Evolutionary conservation across 2,329 filamentous ascomycete genomes (phyloP).

Genomic region (Incumbomyces delicatus): DNA sequence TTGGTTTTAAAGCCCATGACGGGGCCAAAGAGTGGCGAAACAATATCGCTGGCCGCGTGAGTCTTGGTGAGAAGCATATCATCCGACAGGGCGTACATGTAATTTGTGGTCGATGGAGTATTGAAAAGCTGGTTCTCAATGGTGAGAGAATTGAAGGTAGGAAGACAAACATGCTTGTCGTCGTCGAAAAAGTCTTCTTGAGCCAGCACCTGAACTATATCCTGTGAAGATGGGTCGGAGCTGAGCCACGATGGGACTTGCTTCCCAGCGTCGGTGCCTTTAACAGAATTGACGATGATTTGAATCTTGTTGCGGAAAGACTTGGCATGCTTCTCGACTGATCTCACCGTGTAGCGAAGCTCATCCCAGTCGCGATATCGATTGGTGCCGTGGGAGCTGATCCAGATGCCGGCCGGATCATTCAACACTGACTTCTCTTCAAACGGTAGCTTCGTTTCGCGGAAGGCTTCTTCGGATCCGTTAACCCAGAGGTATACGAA

Average conservation of each 20-base stretch:
- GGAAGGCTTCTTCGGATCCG: constrained; percentile 13
- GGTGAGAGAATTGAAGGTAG: constrained; percentile 15
- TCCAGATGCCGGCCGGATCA: constrained; percentile 13
- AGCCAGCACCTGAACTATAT: constrained; percentile 12
- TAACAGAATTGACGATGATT: constrained; percentile 15
- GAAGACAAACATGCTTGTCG: constrained; percentile 13
- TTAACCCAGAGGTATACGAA: constrained; percentile 18
- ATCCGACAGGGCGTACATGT: constrained; percentile 14
- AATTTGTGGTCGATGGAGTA: constrained; percentile 12
- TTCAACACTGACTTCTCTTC: constrained; percentile 13
- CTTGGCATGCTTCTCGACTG: constrained; percentile 12
- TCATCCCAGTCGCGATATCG: constrained; percentile 17
- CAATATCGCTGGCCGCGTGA: constrained; percentile 13
- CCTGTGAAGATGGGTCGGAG: constrained; percentile 6
- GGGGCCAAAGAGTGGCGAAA: constrained; percentile 13
- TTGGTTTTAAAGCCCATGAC: constrained; percentile 17
- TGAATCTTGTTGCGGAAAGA: constrained; percentile 15
- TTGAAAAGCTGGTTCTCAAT: constrained; percentile 17
- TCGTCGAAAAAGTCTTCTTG: constrained; percentile 16
- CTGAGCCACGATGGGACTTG: constrained; percentile 14
- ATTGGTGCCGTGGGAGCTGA: constrained; percentile 13
- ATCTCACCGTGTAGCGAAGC: constrained; percentile 13
- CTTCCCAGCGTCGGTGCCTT: constrained; percentile 7
- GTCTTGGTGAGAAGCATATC: constrained; percentile 13
- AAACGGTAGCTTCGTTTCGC: constrained; percentile 10